These are phyloP conservation scores for Closterium sp. DNA, from an alignment of 139 green algal species.

Conservation along the genomic window DNA sequence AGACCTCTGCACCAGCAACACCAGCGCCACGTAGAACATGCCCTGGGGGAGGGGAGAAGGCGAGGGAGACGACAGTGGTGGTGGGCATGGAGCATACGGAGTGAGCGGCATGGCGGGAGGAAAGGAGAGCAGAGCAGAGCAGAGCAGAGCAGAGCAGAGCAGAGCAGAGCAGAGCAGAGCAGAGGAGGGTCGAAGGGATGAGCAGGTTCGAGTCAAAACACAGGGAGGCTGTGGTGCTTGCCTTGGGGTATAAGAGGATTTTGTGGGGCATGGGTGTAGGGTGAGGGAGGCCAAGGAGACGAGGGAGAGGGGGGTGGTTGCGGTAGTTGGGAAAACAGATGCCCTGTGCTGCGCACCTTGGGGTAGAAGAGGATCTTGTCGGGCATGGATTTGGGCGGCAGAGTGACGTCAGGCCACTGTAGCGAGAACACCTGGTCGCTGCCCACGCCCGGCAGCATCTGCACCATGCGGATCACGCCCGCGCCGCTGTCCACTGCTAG, in stretches of 20 bases:
- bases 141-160: too few relatives aligned
- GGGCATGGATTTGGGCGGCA: constrained; percentile 4
- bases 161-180: too few relatives aligned
- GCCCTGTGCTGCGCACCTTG: background rate
- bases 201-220: too few relatives aligned
- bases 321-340: too few relatives aligned
- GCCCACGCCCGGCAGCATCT: background rate
- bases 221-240: too few relatives aligned
- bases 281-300: too few relatives aligned
- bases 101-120: too few relatives aligned
- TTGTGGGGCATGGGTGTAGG: too few relatives aligned
- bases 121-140: too few relatives aligned
- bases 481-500: background rate
- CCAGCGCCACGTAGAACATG: background rate
- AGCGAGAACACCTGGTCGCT: background rate
- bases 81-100: background rate
- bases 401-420: background rate
- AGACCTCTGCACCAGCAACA: background rate
- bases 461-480: background rate
- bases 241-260: too few relatives aligned
- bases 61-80: background rate
- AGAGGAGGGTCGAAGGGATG: too few relatives aligned
- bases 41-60: background rate
- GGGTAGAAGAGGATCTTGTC: constrained; percentile 1
- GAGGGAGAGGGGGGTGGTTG: too few relatives aligned